Base-by-base conservation (phyloP, 176 grass and related monocot genomes). In the Guadua angustifolia region DNA sequence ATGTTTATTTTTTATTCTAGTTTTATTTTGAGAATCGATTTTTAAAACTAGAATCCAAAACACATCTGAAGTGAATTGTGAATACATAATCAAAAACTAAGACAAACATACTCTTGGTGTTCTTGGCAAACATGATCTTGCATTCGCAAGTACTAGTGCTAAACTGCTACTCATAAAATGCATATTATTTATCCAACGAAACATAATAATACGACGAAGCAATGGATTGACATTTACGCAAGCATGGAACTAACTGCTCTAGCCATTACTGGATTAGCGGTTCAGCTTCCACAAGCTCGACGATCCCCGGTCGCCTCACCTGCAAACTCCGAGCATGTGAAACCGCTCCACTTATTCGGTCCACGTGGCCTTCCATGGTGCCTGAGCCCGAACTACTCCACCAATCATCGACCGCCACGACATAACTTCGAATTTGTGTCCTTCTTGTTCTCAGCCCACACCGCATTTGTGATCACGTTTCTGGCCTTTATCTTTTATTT, bases 171-270 rank as follows among this genome's bases (percentile, higher is more conserved):
- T n/a, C 1, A 57, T 57, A 57, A n/a, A 50, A 36, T 36, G 35
- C 35, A 4, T 36, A 36, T 36, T 36, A 36, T 36, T 2, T 36
- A 36, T 36, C 35, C 2, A 36, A 36, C 1, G 35, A 3, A 36
- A 36, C 49, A 51, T 4, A n/a, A 57, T 59, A 24, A 17, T 29
- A 13, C 8, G 43, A 65, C 11, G 45, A 79, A 81, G 66, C 52
- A 71, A 82, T 33, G 5, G 52, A 46, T 71, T 59, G 68, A 71
- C 53, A 19, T 46, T 36, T 35, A 32, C 5, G 11, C 80, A 70
- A 81, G 66, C 14, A 32, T 81, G 66, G 79, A 71, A 47, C 79
- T 56, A 71, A 72, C 7, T 17, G 18, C 67, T 72, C 35, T 83
- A 22, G 26, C 25, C 67, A 60, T 46, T 83, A 22, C 55, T 18